Base-by-base conservation (phyloP, 768 basidiomycete genomes). In the Boletellus sp. region DNA sequence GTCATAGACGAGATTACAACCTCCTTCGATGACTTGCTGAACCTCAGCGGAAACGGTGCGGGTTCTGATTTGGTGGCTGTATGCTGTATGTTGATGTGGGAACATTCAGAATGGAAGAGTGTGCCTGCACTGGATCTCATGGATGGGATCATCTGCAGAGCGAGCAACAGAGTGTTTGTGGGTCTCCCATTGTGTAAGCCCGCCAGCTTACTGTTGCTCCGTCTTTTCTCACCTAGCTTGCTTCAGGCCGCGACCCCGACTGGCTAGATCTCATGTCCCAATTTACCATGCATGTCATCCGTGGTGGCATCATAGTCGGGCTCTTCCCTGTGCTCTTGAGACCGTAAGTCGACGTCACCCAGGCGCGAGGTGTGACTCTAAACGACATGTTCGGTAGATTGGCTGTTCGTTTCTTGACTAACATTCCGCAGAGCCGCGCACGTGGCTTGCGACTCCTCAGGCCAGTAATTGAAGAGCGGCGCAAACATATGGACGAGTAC, bases 101-200 rank as follows among this genome's bases (percentile, higher is more conserved):
- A 28, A 22, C 0, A 36, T 19, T 20, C 32, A 77, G 76, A 73
- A 20, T 80, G 78, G 78, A 60, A 56, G 12, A 50, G 50, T 3
- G 48, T 75, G 11, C 57, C 60, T 0, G 66, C 55, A 0, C 31
- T 67, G 8, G 56, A 64, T 4, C 52, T 50, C 0, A 53, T 70
- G 6, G 63, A 60, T 48, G 51, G 66, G 23, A 55, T 80, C 10
- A 59, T 79, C 7, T 67, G 69, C 24, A 69, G 75, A 20, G 59
- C 69, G 2, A 74, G 65, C 45, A 78, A 76, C 55, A 71, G 80
- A 16, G 43, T 72, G 6, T 77, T 81, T 46, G 74, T 80, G 9
- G 80, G 79, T 0, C 58, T 71, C 22, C 76, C 77, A 10, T 42
- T 76, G 2, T 80, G 79, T 78, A 39, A 31, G 36, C 37, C 28